Percentiles rank a stretch among this genome's conserved stretches.
Conservation (phyloP, 2,329 filamentous ascomycete genomes). For the Penicillium paneum region DNA sequence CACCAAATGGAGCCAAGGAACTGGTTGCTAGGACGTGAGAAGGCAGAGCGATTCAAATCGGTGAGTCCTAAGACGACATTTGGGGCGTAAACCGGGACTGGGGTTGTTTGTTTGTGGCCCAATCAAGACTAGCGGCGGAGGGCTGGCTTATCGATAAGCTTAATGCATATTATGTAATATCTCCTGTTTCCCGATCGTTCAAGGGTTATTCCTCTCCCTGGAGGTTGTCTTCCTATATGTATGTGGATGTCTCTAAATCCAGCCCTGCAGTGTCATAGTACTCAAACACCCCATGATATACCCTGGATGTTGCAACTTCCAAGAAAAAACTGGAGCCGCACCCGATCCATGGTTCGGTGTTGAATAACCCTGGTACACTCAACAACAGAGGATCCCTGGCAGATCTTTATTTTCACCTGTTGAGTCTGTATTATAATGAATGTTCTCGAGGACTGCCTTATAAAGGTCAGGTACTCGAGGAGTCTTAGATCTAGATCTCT, state of each 20-base stretch:
- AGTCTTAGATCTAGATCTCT: too few species aligned
- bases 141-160: conserved; percentile 43
- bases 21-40: conserved; percentile 8
- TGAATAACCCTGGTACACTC: neutral
- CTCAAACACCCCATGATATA: neutral
- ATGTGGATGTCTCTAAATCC: neutral
- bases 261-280: rapidly evolving
- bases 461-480: too few species aligned
- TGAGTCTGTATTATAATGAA: too few species aligned
- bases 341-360: conserved; percentile 7
- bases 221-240: neutral
- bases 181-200: neutral
- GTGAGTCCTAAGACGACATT: conserved; percentile 34
- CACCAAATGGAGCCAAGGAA: neutral
- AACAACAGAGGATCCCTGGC: neutral
- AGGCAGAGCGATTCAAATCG: conserved; percentile 22
- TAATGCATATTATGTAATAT: conserved; percentile 27
- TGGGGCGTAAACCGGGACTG: conserved; percentile 10
- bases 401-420: neutral
- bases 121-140: conserved; percentile 35
- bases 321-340: neutral
- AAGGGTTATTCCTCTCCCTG: neutral
- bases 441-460: neutral
- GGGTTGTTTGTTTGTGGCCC: conserved; percentile 40
- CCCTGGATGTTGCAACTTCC: neutral